Evolutionary conservation across 371 early-diverging fungal genomes (phyloP).

Genomic region (Saksenaea vasiformis): DNA sequence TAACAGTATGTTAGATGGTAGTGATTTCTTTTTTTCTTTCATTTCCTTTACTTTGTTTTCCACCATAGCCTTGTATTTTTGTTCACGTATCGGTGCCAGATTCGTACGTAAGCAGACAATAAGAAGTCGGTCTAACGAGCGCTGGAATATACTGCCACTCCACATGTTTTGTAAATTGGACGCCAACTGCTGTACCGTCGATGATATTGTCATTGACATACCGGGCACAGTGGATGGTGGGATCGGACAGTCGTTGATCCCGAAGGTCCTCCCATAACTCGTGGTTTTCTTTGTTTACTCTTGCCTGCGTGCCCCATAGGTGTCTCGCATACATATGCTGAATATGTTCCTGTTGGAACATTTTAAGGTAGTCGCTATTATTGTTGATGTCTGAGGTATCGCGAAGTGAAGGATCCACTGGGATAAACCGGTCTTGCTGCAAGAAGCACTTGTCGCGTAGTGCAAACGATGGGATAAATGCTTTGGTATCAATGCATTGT

Average conservation of each 20-base stretch:
- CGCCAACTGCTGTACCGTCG: neutral
- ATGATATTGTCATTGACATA: neutral
- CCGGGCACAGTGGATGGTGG: neutral
- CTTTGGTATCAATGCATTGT: neutral
- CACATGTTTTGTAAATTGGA: constrained; percentile 4
- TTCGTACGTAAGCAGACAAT: neutral
- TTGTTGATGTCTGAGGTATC: neutral
- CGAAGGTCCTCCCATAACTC: neutral
- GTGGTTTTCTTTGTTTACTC: neutral
- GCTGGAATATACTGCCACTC: neutral
- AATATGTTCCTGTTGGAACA: neutral
- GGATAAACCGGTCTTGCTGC: neutral
- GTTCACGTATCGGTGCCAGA: neutral
- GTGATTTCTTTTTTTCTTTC: no score
- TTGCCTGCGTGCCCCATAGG: neutral
- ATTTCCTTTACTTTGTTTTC: no score
- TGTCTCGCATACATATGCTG: neutral
- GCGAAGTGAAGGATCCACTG: neutral
- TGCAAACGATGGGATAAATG: neutral
- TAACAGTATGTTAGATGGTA: no score
- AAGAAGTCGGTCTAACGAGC: neutral
- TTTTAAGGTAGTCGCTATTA: neutral
- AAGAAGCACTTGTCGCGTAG: neutral
- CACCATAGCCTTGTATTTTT: neutral
- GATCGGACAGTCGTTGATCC: neutral